Conservation (phyloP, 345 rosid species). For the Corchorus capsularis region DNA sequence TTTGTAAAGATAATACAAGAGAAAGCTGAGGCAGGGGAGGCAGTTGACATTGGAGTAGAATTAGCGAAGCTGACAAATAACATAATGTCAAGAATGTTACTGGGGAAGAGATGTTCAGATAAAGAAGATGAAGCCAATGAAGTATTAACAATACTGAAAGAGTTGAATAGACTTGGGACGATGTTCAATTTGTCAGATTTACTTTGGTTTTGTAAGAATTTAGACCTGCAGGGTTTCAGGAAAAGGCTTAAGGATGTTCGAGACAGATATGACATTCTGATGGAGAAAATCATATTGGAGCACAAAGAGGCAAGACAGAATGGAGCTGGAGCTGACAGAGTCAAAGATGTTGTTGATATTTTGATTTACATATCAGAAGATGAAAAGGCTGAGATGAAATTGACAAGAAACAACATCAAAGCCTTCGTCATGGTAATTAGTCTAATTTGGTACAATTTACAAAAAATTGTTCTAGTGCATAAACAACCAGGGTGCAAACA, state of each 20-base stretch:
- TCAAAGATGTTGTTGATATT: slow-evolving; percentile 59
- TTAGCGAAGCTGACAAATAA: slow-evolving; percentile 61
- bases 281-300: slow-evolving; percentile 68
- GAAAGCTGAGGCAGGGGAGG: slow-evolving; percentile 44
- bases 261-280: slow-evolving; percentile 55
- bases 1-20: slow-evolving; percentile 38
- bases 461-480: not conserved
- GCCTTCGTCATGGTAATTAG: slow-evolving; percentile 70
- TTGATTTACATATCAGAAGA: slow-evolving; percentile 69
- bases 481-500: no score
- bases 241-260: slow-evolving; percentile 63
- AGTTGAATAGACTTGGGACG: slow-evolving; percentile 53
- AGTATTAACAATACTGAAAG: slow-evolving; percentile 58
- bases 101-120: slow-evolving; percentile 48
- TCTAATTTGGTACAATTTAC: not conserved
- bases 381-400: slow-evolving; percentile 52
- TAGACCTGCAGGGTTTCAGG: slow-evolving; percentile 64
- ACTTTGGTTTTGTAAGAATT: slow-evolving; percentile 62
- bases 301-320: slow-evolving; percentile 42
- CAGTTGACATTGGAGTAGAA: slow-evolving; percentile 47
- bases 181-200: slow-evolving; percentile 62
- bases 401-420: slow-evolving; percentile 71
- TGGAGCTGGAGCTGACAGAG: slow-evolving; percentile 11
- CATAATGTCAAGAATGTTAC: slow-evolving; percentile 60
- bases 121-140: slow-evolving; percentile 41